Evolutionary conservation across 305 asterid species (phyloP).

Genomic region (Rubia tinctorum): DNA sequence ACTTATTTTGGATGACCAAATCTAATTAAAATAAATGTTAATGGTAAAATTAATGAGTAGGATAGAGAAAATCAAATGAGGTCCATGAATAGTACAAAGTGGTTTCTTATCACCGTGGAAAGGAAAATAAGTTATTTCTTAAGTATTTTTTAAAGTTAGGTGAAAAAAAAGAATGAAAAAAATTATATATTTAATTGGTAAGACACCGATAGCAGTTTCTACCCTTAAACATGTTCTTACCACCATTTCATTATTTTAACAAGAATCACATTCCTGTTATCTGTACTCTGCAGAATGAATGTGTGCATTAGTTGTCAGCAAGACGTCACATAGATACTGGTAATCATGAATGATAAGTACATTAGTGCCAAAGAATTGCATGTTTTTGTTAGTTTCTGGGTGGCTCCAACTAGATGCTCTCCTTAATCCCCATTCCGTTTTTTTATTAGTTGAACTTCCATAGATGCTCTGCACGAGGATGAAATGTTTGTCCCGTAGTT

Average conservation of each 20-base stretch:
- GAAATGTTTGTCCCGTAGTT: not conserved
- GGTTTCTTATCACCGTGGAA: too few relatives aligned
- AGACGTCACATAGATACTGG: slow-evolving; percentile 16
- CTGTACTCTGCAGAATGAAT: not conserved
- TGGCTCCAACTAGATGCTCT: slow-evolving; percentile 17
- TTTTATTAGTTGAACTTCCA: not conserved
- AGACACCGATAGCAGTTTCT: too few relatives aligned
- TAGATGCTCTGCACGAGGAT: slow-evolving; percentile 16
- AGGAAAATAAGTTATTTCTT: too few relatives aligned
- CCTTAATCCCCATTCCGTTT: not conserved
- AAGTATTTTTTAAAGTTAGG: too few relatives aligned
- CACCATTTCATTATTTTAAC: not conserved
- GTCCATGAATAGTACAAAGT: too few relatives aligned
- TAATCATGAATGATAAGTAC: not conserved
- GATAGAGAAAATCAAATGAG: too few relatives aligned
- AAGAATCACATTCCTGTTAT: not conserved
- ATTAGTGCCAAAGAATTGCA: slow-evolving; percentile 11
- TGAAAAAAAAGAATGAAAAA: too few relatives aligned
- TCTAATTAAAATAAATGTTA: too few relatives aligned
- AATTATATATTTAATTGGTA: too few relatives aligned
- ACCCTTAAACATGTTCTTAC: too few relatives aligned
- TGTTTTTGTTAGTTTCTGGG: slow-evolving; percentile 28
- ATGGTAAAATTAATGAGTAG: too few relatives aligned
- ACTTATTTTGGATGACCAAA: too few relatives aligned
- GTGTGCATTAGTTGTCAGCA: not conserved